A percentile compares a stretch with the other conserved stretches of the same genome.
These are phyloP conservation scores for Moelleriella libera DNA, from an alignment of 2,329 filamentous ascomycete species.

Conservation along the genomic window DNA sequence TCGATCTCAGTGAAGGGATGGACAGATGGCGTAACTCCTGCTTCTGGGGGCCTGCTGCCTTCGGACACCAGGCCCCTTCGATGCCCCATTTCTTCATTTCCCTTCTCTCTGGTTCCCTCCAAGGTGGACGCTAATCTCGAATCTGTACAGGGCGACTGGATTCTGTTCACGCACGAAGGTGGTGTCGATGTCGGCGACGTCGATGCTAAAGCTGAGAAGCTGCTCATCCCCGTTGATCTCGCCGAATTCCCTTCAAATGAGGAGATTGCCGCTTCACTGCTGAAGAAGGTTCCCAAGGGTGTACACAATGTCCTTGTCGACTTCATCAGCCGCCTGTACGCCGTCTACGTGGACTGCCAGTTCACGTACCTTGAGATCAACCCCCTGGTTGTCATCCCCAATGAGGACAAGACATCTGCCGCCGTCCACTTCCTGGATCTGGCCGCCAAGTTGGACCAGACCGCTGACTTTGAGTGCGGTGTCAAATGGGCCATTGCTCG, in stretches of 20 bases:
- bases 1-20: too few species aligned
- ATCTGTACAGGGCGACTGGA: slow-evolving; percentile 76
- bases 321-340: slow-evolving; percentile 97
- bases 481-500: slow-evolving; percentile 97
- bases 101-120: too few species aligned
- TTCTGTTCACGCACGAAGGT: slow-evolving; percentile 98
- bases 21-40: too few species aligned
- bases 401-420: slow-evolving; percentile 79
- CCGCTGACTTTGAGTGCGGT: slow-evolving; percentile 97
- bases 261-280: slow-evolving; percentile 68
- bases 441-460: slow-evolving; percentile 97
- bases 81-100: too few species aligned
- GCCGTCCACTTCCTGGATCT: slow-evolving; percentile 97
- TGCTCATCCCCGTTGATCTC: slow-evolving; percentile 92
- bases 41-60: too few species aligned
- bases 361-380: slow-evolving; percentile 99
- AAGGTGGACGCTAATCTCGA: too few species aligned
- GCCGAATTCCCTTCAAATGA: slow-evolving; percentile 91
- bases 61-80: too few species aligned
- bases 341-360: slow-evolving; percentile 98
- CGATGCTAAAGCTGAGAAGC: slow-evolving; percentile 96
- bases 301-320: slow-evolving; percentile 97
- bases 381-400: slow-evolving; percentile 94
- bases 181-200: slow-evolving; percentile 99
- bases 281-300: slow-evolving; percentile 89